Percentiles rank a stretch among this genome's conserved stretches.
phyloP scores from a whole-genome alignment of 176 grass and related monocot genomes.

The Avena sativa region DNA sequence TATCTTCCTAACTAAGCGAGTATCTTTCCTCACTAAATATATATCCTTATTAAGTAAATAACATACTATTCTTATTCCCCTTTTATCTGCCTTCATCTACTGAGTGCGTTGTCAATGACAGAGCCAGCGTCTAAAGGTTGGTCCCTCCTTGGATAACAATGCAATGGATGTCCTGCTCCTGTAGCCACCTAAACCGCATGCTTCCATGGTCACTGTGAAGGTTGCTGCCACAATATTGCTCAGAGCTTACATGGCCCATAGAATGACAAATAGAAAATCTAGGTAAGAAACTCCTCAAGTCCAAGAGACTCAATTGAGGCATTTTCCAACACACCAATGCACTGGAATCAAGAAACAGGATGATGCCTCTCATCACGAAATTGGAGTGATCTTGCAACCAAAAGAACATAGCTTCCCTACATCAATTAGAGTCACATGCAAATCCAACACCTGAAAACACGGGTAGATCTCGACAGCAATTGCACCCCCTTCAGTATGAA shows the following conservation, averaged over 20 bases:
- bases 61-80: background rate
- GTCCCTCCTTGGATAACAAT: background rate
- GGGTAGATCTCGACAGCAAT: background rate
- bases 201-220: background rate
- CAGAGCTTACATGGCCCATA: background rate
- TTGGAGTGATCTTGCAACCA: background rate
- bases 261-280: background rate
- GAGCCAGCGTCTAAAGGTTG: background rate
- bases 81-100: background rate
- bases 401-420: background rate
- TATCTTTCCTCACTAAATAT: background rate
- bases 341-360: slow-evolving; percentile 10
- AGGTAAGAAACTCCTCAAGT: background rate
- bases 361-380: slow-evolving; percentile 7
- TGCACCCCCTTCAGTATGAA: background rate
- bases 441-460: background rate
- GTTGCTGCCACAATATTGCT: background rate
- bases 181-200: background rate
- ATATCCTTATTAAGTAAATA: background rate
- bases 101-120: background rate
- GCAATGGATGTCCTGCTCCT: background rate
- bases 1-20: background rate
- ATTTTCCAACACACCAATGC: background rate
- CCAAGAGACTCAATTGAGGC: background rate
- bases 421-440: slow-evolving; percentile 12